Conservation (phyloP, 1,139 yeast species). For the Suhomyces panamericanus region DNA sequence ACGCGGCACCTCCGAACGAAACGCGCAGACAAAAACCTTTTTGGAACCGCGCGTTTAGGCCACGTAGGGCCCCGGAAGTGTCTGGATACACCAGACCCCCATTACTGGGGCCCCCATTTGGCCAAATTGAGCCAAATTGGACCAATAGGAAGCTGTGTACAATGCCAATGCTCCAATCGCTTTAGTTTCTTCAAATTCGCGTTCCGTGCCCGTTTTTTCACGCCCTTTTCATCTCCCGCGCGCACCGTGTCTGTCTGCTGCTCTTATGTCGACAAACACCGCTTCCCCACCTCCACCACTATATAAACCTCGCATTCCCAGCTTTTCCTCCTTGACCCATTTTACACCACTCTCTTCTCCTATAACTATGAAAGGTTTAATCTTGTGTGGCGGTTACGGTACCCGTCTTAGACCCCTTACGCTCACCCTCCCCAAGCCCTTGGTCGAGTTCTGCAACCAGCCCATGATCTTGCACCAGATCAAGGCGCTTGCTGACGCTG, state of each 20-base stretch:
- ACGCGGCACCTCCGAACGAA: not conserved
- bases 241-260: conserved; percentile 2
- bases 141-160: not conserved
- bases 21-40: not conserved
- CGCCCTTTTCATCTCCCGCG: not conserved
- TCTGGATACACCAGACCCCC: not conserved
- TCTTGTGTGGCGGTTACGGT: conserved; percentile 99
- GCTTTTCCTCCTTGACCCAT: conserved; percentile 6
- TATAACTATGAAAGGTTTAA: conserved; percentile 85
- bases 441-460: conserved; percentile 98
- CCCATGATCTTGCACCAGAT: conserved; percentile 97
- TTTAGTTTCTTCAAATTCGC: not conserved
- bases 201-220: not conserved
- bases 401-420: conserved; percentile 99
- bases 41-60: not conserved
- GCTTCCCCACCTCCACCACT: conserved; percentile 1
- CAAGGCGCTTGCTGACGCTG: conserved; percentile 97
- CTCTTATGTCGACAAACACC: conserved; percentile 7
- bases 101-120: too few species aligned
- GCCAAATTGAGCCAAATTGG: not conserved
- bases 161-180: not conserved
- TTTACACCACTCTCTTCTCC: conserved; percentile 1
- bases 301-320: conserved; percentile 6
- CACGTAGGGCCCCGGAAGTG: not conserved
- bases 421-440: conserved; percentile 94